Evolutionary conservation across 768 basidiomycete genomes (phyloP).

Genomic region (Lactarius pseudohatsudake): DNA sequence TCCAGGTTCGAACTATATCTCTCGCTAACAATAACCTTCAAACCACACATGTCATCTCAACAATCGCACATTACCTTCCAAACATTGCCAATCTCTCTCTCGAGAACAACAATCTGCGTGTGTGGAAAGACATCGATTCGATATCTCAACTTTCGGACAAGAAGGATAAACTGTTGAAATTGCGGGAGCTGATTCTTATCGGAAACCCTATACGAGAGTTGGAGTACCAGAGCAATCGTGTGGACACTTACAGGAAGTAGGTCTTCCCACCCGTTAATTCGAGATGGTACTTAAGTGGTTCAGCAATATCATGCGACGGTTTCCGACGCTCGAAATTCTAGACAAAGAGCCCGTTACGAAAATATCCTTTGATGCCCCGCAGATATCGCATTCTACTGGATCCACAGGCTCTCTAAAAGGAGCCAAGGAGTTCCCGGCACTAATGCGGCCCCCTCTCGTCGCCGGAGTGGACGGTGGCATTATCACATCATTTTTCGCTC

Average conservation of each 20-base stretch:
- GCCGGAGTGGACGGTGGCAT: conserved; percentile 68
- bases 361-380: conserved; percentile 77
- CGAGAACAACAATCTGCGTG: conserved; percentile 70
- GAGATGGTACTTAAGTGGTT: conserved; percentile 15
- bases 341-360: conserved; percentile 78
- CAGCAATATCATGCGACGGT: conserved; percentile 80
- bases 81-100: conserved; percentile 76
- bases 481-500: conserved; percentile 75
- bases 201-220: conserved; percentile 74
- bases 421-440: conserved; percentile 74
- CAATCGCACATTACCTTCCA: conserved; percentile 73
- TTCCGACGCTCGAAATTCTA: conserved; percentile 77
- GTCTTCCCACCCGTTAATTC: conserved; percentile 29
- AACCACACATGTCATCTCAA: conserved; percentile 56
- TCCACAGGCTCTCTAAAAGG: conserved; percentile 43
- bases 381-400: conserved; percentile 47
- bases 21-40: conserved; percentile 76
- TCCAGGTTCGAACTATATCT: conserved; percentile 75
- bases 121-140: conserved; percentile 68
- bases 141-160: conserved; percentile 61
- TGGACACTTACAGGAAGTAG: conserved; percentile 68
- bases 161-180: conserved; percentile 56
- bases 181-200: conserved; percentile 70
- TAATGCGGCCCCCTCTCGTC: conserved; percentile 72
- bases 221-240: conserved; percentile 56